Evolutionary conservation across 2,329 filamentous ascomycete genomes (phyloP).

Genomic region (Fusarium transvaalense): DNA sequence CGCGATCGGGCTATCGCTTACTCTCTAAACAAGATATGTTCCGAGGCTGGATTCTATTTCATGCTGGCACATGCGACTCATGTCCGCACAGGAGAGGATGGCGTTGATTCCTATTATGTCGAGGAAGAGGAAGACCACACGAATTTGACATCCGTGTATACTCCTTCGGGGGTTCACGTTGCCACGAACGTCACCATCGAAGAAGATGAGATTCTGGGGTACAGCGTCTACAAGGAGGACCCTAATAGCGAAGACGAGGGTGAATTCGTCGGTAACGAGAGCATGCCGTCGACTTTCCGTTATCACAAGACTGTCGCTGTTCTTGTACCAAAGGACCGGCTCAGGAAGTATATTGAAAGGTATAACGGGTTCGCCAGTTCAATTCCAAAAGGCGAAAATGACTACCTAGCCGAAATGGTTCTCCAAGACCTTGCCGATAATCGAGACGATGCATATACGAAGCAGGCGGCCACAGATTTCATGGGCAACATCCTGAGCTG

Average conservation of each 20-base stretch:
- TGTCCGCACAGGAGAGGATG: background rate
- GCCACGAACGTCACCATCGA: background rate
- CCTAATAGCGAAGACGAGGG: conserved; percentile 12
- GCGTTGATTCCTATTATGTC: background rate
- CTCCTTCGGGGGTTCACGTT: background rate
- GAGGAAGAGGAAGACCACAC: background rate
- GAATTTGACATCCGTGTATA: background rate
- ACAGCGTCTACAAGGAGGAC: background rate
- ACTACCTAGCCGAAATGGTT: conserved; percentile 11
- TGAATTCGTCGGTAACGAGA: conserved; percentile 12
- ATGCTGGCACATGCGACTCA: conserved; percentile 22
- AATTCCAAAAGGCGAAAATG: background rate
- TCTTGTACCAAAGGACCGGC: conserved; percentile 8
- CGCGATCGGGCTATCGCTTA: conserved; percentile 18
- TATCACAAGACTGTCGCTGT: conserved; percentile 22
- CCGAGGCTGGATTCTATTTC: conserved; percentile 23
- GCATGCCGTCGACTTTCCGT: background rate
- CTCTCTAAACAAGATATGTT: conserved; percentile 12
- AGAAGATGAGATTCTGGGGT: conserved; percentile 9
- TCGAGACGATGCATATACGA: background rate
- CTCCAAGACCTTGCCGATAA: conserved; percentile 10
- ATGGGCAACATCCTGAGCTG: background rate
- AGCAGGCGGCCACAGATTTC: background rate
- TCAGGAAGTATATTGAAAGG: background rate
- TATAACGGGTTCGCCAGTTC: fast-evolving